Percentiles rank a stretch among this genome's conserved stretches.
Evolutionary conservation across 306 rosid genomes (phyloP).

Genomic region (Inga laurina): DNA sequence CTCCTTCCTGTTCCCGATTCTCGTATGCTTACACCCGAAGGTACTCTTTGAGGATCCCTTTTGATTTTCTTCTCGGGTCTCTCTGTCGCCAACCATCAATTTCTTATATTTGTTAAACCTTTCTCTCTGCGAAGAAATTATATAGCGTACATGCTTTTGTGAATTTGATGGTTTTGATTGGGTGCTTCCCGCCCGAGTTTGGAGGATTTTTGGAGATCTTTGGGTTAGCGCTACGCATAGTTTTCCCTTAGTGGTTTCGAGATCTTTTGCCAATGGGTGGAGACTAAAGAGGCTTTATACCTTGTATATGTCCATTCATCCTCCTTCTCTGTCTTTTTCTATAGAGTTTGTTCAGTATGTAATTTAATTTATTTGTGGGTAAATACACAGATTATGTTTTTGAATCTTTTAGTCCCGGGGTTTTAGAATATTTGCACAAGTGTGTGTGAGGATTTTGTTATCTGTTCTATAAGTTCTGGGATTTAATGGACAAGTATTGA

Average conservation of each 20-base stretch:
- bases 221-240: conserved; percentile 49
- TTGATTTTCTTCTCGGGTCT: conserved; percentile 32
- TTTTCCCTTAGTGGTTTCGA: conserved; percentile 54
- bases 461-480: conserved; percentile 63
- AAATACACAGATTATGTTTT: conserved; percentile 22
- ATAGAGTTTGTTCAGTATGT: neutral
- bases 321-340: neutral
- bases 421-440: conserved; percentile 28
- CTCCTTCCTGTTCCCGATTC: conserved; percentile 57
- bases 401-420: conserved; percentile 3
- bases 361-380: conserved; percentile 18
- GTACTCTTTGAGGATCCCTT: conserved; percentile 60
- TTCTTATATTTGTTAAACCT: conserved; percentile 12
- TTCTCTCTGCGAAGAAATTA: neutral
- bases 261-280: conserved; percentile 31
- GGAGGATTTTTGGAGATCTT: conserved; percentile 54
- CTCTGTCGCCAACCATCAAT: conserved; percentile 9
- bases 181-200: conserved; percentile 59
- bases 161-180: conserved; percentile 70
- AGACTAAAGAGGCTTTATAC: conserved; percentile 40
- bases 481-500: conserved; percentile 74
- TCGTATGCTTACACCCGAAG: conserved; percentile 78
- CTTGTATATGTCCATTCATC: neutral
- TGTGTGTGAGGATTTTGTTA: conserved; percentile 51
- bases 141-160: conserved; percentile 9